Evolutionary conservation across 2,329 filamentous ascomycete genomes (phyloP), one percentile per base, ranked within the genome.

Genomic region (Leptosphaerulina australis): DNA sequence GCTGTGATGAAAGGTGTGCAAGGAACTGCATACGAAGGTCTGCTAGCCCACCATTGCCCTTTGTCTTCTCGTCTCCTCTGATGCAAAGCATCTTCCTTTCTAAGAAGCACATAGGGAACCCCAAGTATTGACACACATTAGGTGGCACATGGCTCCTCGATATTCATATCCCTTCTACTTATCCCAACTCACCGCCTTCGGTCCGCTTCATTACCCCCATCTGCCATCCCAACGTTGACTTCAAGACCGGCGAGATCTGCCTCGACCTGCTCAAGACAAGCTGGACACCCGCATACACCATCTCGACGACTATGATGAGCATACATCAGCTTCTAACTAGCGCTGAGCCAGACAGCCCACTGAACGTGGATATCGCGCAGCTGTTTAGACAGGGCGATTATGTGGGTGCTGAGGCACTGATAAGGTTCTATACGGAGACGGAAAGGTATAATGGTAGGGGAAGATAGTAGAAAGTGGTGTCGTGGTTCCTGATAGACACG

Each of bases 231-330:
- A 78, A 79, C 43, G 78, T 56, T 64, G 68, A 72, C 47, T 72
- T 72, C 62, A 64, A 81, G 61, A 91, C 85, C 2, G 94, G 94
- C 62, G 92, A 97, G 75, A 94, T 99, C 68, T 99, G 94, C 73
- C 84, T 97, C 21, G 94, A 97, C 69, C 81, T 97, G 55, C 80
- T 99, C 40, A 85, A 83, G 53, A 79, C 77, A 0, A 82, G 82
- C 14, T 97, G 93, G 93, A 88, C 89, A 51, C 90, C 92, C 1
- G 86, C 90, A 14, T 94, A 96, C 73, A 92, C 87, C 30, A 81
- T 97, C 15, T 82, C 87, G 26, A 83, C 87, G 65, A 88, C 87
- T 54, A 77, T 93, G 65, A 86, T 88, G 62, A 85, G 85, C 36
- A 82, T 93, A 57, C 83, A 88, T 59, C 82, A 88, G 76, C 78